Base-by-base conservation (phyloP, 179 eudicot genomes). In the Dionaea muscipula region DNA sequence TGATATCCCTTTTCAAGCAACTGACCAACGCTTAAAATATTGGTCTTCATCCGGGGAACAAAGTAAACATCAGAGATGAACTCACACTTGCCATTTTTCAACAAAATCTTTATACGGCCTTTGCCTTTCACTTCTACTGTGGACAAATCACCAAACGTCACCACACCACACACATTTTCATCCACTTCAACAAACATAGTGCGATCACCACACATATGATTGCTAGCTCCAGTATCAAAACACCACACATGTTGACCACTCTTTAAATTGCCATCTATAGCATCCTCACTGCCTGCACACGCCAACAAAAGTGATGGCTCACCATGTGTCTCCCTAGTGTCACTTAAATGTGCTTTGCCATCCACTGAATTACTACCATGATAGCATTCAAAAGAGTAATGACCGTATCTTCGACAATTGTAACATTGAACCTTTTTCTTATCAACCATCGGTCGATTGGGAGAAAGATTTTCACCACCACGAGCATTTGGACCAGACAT, bases 151-250 rank as follows among this genome's bases (percentile, higher is more conserved):
- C 35, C 35, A 31, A 4, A 4, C 10, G 8, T 11, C 8, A 31
- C 35, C 35, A 11, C 5, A 31, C 35, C 35, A 4, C 35, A 4
- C 8, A 31, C 10, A 4, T 4, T n/a, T n/a, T 39, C 18, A 39
- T 55, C 55, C 0, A 63, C 20, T 35, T 54, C 37, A 4, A 19
- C 18, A 27, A 63, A 35, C 12, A 44, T 25, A 3, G n/a, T 48
- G 10, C 24, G 27, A 38, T 64, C 26, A 2, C 51, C 45, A 1
- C 57, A 46, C 56, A 67, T 55, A 31, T 72, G 69, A 11, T 51
- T 56, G 9, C 44, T 59, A 20, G 63, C 49, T 2, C 68, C 67
- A 55, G 69, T 63, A 10, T 67, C 69, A 20, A 63, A 8, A 2
- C 51, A 26, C 61, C 61, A 75, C 17, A 26, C 33, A 21, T n/a